Conservation (phyloP, 352 stramenopile genomes). For the Phytophthora cactorum region DNA sequence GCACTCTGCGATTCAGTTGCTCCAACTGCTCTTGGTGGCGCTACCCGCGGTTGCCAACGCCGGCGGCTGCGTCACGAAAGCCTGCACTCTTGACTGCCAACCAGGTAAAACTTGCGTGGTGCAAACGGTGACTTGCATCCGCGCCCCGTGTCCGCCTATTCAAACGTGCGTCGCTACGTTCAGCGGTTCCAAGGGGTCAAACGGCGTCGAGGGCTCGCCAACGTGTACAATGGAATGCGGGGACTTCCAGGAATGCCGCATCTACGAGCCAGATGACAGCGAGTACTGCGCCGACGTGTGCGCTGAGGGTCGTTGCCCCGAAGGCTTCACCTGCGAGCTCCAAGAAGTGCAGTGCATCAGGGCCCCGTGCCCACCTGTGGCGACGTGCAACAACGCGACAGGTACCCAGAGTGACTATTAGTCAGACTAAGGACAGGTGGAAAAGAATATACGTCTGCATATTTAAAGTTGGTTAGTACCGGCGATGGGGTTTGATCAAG, state of each 20-base stretch:
- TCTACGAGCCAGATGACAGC: slow-evolving; percentile 14
- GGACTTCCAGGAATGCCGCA: slow-evolving; percentile 18
- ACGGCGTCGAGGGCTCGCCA: neutral
- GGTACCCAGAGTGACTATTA: neutral
- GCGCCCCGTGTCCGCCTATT: slow-evolving; percentile 13
- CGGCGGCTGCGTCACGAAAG: slow-evolving; percentile 2
- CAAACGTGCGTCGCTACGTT: slow-evolving; percentile 12
- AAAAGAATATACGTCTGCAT: neutral
- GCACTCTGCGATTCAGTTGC: neutral
- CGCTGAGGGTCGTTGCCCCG: slow-evolving; percentile 5
- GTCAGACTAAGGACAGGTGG: neutral
- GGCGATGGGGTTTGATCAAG: no score
- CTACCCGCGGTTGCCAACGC: slow-evolving; percentile 4
- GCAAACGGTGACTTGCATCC: slow-evolving; percentile 15
- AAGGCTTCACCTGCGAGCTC: slow-evolving; percentile 13
- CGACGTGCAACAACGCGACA: slow-evolving; percentile 8
- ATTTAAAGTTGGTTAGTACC: neutral
- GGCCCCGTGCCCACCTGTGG: slow-evolving; percentile 19
- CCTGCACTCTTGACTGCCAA: slow-evolving; percentile 14
- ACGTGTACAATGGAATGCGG: slow-evolving; percentile 10
- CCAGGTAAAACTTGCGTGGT: slow-evolving; percentile 8
- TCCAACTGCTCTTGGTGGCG: slow-evolving; percentile 1
- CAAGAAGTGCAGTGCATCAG: slow-evolving; percentile 24
- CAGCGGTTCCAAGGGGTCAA: neutral
- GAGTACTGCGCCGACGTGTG: slow-evolving; percentile 25